Conservation (phyloP, 78 protist species). For the Emiliania huxleyi region DNA sequence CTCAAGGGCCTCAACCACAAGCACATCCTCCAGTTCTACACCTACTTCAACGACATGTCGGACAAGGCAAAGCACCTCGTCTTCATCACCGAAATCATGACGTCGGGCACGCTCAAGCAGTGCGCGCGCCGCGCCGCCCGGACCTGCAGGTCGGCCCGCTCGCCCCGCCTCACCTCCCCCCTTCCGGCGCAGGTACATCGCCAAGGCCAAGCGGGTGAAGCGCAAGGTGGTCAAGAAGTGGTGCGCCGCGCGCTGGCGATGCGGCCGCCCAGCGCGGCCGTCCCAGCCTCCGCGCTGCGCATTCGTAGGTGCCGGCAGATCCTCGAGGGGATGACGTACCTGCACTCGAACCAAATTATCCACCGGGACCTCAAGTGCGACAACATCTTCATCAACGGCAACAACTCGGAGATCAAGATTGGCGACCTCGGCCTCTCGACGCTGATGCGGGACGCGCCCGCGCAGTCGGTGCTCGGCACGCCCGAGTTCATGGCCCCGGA, state of each 20-base stretch:
- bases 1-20: slow-evolving; percentile 62
- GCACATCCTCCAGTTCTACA: slow-evolving; percentile 61
- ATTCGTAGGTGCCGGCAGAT: too few relatives aligned
- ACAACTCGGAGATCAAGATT: slow-evolving; percentile 77
- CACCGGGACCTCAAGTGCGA: slow-evolving; percentile 96
- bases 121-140: slow-evolving; percentile 34
- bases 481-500: slow-evolving; percentile 97
- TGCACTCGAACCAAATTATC: slow-evolving; percentile 77
- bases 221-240: slow-evolving; percentile 42
- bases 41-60: slow-evolving; percentile 55
- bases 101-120: slow-evolving; percentile 80
- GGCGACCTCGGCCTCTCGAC: slow-evolving; percentile 93
- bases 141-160: too few relatives aligned
- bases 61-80: background rate
- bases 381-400: slow-evolving; percentile 91
- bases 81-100: slow-evolving; percentile 90
- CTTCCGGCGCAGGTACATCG: slow-evolving; percentile 14
- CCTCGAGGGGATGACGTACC: slow-evolving; percentile 71
- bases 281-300: too few relatives aligned
- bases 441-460: background rate
- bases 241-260: too few relatives aligned
- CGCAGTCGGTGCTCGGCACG: slow-evolving; percentile 65
- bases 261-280: too few relatives aligned
- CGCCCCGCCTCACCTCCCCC: background rate
- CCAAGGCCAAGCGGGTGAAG: slow-evolving; percentile 16